Conservation (phyloP, 441 rosid genomes). For the Cnidoscolus chayamansa region DNA sequence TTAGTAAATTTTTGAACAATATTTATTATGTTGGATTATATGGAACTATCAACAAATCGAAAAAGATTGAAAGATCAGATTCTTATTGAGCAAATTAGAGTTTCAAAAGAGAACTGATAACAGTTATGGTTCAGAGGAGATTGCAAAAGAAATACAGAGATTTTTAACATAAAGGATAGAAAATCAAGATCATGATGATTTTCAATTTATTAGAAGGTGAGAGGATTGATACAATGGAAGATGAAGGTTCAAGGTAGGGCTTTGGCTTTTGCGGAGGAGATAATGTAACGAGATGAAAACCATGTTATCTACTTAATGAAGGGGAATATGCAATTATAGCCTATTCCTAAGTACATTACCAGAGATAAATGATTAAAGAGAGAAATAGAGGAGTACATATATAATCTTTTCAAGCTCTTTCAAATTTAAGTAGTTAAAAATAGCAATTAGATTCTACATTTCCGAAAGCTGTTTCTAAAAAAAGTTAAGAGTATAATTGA, state of each 20-base stretch:
- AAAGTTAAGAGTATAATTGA: no score
- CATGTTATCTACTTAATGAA: no score
- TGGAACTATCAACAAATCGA: slow-evolving; percentile 1
- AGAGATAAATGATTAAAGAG: no score
- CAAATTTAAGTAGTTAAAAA: no score
- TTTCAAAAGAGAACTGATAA: background rate
- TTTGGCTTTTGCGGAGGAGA: background rate
- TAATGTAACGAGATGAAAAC: background rate
- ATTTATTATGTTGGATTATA: background rate
- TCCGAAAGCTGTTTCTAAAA: no score
- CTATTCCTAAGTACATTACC: no score
- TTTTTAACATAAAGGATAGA: background rate
- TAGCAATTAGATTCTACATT: no score
- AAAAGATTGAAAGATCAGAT: background rate
- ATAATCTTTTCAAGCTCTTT: no score
- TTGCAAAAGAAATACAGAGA: background rate
- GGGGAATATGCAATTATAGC: no score
- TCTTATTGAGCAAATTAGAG: background rate
- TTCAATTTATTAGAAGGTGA: background rate
- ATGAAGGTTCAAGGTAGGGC: background rate
- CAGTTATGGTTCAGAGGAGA: slow-evolving; percentile 2
- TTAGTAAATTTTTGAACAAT: background rate
- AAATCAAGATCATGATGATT: background rate
- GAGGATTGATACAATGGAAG: background rate
- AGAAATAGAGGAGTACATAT: no score